These are phyloP conservation scores for Globisporangium paroecandrum DNA, from an alignment of 352 stramenopile genomes.

Conservation along the genomic window DNA sequence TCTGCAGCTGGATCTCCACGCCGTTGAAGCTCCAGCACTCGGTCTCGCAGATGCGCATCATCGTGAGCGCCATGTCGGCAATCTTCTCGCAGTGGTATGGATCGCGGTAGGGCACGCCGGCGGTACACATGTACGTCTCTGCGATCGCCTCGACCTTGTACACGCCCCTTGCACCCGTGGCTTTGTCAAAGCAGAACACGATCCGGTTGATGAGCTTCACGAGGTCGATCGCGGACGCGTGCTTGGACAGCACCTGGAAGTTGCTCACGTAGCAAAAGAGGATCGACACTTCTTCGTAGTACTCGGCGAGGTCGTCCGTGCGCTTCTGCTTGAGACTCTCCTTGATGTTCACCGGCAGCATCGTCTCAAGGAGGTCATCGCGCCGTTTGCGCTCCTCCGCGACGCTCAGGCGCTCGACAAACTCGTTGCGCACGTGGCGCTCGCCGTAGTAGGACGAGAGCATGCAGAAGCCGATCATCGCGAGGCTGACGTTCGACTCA, in stretches of 20 bases:
- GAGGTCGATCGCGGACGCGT: constrained; percentile 69
- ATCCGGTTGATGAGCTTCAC: constrained; percentile 86
- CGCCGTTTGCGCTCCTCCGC: constrained; percentile 65
- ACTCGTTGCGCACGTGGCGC: constrained; percentile 59
- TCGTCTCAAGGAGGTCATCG: constrained; percentile 69
- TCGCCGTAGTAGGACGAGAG: constrained; percentile 67
- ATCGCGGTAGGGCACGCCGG: constrained; percentile 57
- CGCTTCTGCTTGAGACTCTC: constrained; percentile 70
- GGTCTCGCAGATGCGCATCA: constrained; percentile 68
- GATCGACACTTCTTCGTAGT: constrained; percentile 80
- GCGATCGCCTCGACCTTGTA: constrained; percentile 89
- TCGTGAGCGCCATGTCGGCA: constrained; percentile 71
- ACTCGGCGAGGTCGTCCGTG: constrained; percentile 60
- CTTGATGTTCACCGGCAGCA: constrained; percentile 75
- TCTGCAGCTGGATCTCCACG: constrained; percentile 74
- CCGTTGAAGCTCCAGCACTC: constrained; percentile 71
- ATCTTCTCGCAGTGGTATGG: constrained; percentile 71
- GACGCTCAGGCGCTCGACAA: constrained; percentile 56
- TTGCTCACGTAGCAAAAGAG: constrained; percentile 83
- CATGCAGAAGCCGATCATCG: constrained; percentile 64
- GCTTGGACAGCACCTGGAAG: constrained; percentile 64
- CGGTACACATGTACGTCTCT: constrained; percentile 81
- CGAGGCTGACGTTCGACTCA: constrained; percentile 44
- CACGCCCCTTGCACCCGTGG: constrained; percentile 61
- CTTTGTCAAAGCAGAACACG: constrained; percentile 82